A percentile compares a stretch with the other conserved stretches of the same genome.
Evolutionary conservation across 2,329 filamentous ascomycete species (phyloP).

Genomic region (Magnaporthiopsis rhizophila): DNA sequence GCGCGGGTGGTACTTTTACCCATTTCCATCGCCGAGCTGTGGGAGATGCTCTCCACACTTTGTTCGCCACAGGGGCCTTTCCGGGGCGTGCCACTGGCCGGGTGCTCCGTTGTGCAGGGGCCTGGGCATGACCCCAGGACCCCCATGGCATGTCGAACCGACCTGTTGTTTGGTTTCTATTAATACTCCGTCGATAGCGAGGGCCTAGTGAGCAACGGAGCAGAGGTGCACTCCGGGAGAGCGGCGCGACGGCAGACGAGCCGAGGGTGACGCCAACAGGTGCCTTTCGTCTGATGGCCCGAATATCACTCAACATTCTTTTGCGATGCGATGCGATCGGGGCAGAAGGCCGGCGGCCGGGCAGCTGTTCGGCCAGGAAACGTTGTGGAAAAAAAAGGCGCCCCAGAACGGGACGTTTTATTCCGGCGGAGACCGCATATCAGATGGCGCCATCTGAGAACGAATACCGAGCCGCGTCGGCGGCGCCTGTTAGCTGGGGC

Average conservation of each 20-base stretch:
- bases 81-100: background rate
- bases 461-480: background rate
- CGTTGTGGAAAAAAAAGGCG: background rate
- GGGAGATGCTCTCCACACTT: background rate
- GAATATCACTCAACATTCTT: background rate
- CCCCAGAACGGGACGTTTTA: background rate
- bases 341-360: too few species aligned
- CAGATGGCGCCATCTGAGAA: too few species aligned
- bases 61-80: background rate
- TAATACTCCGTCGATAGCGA: background rate
- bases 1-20: background rate
- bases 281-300: background rate
- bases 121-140: background rate
- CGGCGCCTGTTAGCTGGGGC: background rate
- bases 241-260: too few species aligned
- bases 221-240: background rate
- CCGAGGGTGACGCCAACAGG: too few species aligned
- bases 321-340: too few species aligned
- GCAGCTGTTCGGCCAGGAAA: background rate
- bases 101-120: background rate
- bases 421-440: too few species aligned
- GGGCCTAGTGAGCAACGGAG: background rate
- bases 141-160: background rate
- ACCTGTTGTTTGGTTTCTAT: background rate
- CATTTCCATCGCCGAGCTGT: background rate